These are phyloP conservation scores for Penicillium waksmanii DNA, from an alignment of 495 filamentous ascomycete species.

Conservation along the genomic window DNA sequence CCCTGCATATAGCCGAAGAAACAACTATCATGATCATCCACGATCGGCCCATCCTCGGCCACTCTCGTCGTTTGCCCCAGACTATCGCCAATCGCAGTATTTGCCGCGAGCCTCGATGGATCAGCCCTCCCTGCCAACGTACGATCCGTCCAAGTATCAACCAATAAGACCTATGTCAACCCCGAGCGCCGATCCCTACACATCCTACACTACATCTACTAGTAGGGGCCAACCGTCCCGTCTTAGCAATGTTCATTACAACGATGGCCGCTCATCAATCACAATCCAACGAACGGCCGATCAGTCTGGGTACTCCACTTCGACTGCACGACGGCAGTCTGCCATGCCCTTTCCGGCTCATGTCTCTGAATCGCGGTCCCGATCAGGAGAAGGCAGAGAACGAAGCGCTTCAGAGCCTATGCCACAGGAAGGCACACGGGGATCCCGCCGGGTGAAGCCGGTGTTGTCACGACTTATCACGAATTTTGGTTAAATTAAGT, in stretches of 20 bases:
- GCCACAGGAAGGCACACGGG: slow-evolving; percentile 14
- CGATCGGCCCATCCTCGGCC: slow-evolving; percentile 31
- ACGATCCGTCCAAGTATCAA: slow-evolving; percentile 39
- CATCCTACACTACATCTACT: slow-evolving; percentile 5
- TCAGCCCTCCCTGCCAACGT: slow-evolving; percentile 31
- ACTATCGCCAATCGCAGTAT: slow-evolving; percentile 25
- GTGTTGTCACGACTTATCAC: slow-evolving; percentile 46
- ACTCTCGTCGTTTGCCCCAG: slow-evolving; percentile 36
- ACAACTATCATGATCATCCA: slow-evolving; percentile 19
- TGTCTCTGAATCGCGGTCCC: slow-evolving; percentile 7
- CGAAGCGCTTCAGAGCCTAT: slow-evolving; percentile 31
- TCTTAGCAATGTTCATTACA: slow-evolving; percentile 29
- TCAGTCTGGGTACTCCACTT: slow-evolving; percentile 1
- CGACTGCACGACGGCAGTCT: slow-evolving; percentile 16
- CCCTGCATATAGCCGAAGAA: slow-evolving; percentile 20
- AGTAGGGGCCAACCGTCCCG: slow-evolving; percentile 24
- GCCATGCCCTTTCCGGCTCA: slow-evolving; percentile 15
- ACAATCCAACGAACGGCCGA: slow-evolving; percentile 22
- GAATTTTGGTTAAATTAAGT: slow-evolving; percentile 33
- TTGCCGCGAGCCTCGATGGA: slow-evolving; percentile 26
- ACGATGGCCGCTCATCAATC: slow-evolving; percentile 23
- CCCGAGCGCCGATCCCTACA: slow-evolving; percentile 12
- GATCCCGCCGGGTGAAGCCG: slow-evolving; percentile 38
- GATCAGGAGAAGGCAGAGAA: slow-evolving; percentile 23
- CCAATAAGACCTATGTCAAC: slow-evolving; percentile 24